Percentiles rank a stretch among this genome's conserved stretches.
Conservation (phyloP, 345 rosid genomes). For the Pelargonium nanum region DNA sequence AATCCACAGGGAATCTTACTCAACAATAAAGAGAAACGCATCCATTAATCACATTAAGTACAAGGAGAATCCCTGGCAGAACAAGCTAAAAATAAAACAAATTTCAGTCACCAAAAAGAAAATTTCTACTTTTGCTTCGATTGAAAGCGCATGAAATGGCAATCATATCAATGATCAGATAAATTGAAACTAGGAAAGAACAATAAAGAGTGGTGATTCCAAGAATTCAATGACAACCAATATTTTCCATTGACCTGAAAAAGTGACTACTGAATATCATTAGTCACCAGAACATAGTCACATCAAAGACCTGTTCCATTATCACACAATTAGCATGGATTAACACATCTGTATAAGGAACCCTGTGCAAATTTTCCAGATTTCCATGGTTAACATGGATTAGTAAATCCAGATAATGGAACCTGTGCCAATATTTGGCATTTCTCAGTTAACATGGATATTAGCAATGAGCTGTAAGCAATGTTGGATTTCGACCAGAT, state of each 20-base stretch:
- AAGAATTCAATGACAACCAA: no score
- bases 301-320: no score
- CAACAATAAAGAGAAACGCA: slow-evolving; percentile 2
- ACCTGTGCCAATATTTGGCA: not conserved
- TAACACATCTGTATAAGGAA: no score
- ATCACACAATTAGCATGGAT: no score
- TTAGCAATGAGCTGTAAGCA: not conserved
- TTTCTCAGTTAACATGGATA: not conserved
- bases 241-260: no score
- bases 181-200: not conserved
- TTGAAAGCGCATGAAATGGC: not conserved
- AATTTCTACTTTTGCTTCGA: not conserved
- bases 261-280: no score
- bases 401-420: not conserved
- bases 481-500: not conserved
- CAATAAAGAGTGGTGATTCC: not conserved
- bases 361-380: no score
- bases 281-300: no score
- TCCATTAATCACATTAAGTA: not conserved
- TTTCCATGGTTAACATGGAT: no score
- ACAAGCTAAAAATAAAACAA: not conserved
- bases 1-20: slow-evolving; percentile 9
- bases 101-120: not conserved
- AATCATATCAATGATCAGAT: not conserved
- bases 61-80: no score